Evolutionary conservation across 306 rosid species (phyloP), one percentile per base, ranked within the genome.

Genomic region (Vigna trinervia): DNA sequence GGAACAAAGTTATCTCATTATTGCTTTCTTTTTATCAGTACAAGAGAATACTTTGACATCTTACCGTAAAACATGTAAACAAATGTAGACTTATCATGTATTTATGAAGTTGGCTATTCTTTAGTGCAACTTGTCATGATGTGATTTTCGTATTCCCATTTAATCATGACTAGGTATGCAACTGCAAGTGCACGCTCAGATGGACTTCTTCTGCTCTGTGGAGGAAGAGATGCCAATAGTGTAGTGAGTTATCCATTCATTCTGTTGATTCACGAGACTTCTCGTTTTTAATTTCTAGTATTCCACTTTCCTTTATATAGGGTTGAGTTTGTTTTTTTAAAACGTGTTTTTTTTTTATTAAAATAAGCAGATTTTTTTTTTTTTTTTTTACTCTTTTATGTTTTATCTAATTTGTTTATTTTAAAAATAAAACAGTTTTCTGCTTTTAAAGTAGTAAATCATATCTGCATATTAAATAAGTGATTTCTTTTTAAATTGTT

Each of bases 101-200:
- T 80, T 77, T 59, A 71, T 66, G 73, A 61, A 72, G 62, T 56
- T 46, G 34, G 20, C 52, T 64, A 69, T 75, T 61, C 17, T 70
- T 30, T 52, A 23, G 80, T 64, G 60, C 36, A 41, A 47, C 59
- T 74, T 82, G 19, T 50, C 46, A 71, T 76, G 6, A 64, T 52
- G 75, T 36, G 51, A 60, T 73, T 63, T 75, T 74, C 58, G 64
- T 63, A 30, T 80, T 34, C 32, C 39, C 46, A 28, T 57, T 41
- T 85, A 56, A 66, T 61, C 8, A 46, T 68, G 23, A 46, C 75
- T 73, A 95, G 98, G 98, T 95, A 95, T 92, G 98, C 98, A 75
- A 92, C 98, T 80, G 98, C 98, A 75, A 95, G 98, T 90, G 98
- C 98, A 76, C 97, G 98, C 71, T 92, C 98, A 39, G 98, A 95